Evolutionary conservation across 805 yeast species (phyloP), one percentile per base, ranked within the genome.

Genomic region (Kazachstania kunashirensis): DNA sequence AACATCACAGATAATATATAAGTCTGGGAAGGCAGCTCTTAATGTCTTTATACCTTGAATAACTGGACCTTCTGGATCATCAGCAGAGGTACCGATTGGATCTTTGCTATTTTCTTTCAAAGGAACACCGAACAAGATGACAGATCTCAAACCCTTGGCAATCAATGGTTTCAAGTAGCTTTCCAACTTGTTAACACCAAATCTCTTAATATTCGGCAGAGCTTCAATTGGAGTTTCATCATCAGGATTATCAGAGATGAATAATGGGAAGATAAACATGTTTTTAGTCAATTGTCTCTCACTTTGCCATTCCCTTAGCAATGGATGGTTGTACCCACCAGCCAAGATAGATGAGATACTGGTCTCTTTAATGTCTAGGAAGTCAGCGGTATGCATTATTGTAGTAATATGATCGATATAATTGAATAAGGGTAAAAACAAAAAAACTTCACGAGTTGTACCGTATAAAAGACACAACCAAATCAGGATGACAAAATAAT

Each of bases 21-120:
- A 69, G 19, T 75, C 80, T 4, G 98, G 97, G 64, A 83, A 88
- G 12, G 71, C 62, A 30, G 60, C 44, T 42, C 70, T 70, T 38
- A 92, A 68, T 2, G 73, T 67, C 53, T 77, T 79, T 49, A 83
- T 79, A 15, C 89, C 82, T 43, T 60, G 70, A 46, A 92, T 88
- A 2, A 92, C 97, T 2, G 98, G 97, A 0, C 97, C 96, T 24
- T 84, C 72, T 26, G 96, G 95, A 59, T 86, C 95, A 59, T 92
- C 97, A 2, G 98, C 98, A 31, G 85, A 73, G 2, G 95, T 74
- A 7, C 96, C 98, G 24, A 66, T 67, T 6, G 72, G 67, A 58
- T 92, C 98, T 52, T 92, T 92, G 33, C 63, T 73, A 6, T 81
- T 85, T 1, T 70, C 77, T 38, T 75, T 75, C 48, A 84, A 57